phyloP scores from a whole-genome alignment of 225 moss, liverwort and hornwort genomes.

The Thuidium tamariscinum region DNA sequence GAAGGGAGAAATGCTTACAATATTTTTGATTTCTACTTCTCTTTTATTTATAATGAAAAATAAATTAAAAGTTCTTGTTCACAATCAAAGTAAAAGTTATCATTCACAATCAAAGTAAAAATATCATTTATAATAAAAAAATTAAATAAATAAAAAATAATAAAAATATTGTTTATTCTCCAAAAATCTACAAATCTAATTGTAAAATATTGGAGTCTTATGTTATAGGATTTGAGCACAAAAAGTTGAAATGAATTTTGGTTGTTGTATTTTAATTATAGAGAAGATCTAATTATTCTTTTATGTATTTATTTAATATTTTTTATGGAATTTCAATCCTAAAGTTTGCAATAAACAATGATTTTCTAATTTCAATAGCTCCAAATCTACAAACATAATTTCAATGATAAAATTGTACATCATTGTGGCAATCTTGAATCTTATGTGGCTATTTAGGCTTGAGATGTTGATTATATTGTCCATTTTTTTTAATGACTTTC shows the following conservation, averaged over 20 bases:
- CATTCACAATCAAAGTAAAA: background rate
- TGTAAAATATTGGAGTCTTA: background rate
- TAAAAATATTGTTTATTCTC: background rate
- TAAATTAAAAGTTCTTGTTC: background rate
- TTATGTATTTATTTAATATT: background rate
- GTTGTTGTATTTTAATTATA: background rate
- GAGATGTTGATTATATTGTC: background rate
- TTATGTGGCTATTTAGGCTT: background rate
- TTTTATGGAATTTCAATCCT: background rate
- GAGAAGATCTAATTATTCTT: accelerated
- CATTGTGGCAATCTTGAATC: background rate
- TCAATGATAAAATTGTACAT: background rate
- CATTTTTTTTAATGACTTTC: background rate
- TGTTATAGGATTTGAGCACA: background rate
- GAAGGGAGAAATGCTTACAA: background rate
- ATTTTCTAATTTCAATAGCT: background rate
- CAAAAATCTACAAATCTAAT: background rate
- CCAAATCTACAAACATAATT: background rate
- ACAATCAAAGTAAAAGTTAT: background rate
- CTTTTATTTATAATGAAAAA: background rate
- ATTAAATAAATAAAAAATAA: accelerated
- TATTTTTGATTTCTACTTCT: background rate
- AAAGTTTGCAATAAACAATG: background rate
- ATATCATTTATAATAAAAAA: background rate
- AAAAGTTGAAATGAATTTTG: background rate